A percentile compares a stretch with the other conserved stretches of the same genome.
Evolutionary conservation across 768 basidiomycete species (phyloP).

Genomic region (Russula foetens): DNA sequence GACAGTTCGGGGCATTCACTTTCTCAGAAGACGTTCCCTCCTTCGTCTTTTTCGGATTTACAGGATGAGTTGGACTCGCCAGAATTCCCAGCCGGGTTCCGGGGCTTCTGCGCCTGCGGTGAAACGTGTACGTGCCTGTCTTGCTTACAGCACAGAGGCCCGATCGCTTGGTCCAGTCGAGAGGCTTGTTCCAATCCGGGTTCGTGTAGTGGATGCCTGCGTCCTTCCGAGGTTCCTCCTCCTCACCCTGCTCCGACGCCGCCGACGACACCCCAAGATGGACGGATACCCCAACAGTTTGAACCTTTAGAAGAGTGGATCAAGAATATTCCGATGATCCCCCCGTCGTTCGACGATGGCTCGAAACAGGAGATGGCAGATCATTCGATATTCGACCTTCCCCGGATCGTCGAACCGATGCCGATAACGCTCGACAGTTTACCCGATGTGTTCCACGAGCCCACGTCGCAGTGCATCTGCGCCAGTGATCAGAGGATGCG

Average conservation of each 20-base stretch:
- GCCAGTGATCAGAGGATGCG: background rate
- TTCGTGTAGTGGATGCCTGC: conserved; percentile 15
- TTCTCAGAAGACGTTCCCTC: conserved; percentile 1
- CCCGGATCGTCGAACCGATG: conserved; percentile 16
- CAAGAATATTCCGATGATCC: conserved; percentile 12
- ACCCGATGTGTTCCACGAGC: conserved; percentile 27
- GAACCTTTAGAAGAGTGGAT: conserved; percentile 21
- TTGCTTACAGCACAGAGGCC: conserved; percentile 18
- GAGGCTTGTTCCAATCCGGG: conserved; percentile 12
- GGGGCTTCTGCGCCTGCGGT: conserved; percentile 17
- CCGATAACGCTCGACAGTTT: conserved; percentile 12
- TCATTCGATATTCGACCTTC: conserved; percentile 1
- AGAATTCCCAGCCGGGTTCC: conserved; percentile 11
- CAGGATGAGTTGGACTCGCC: conserved; percentile 11
- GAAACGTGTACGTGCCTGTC: conserved; percentile 15
- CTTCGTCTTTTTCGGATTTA: conserved; percentile 1
- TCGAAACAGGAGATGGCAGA: background rate
- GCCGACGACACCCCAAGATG: conserved; percentile 18
- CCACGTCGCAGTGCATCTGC: conserved; percentile 9
- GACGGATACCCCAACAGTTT: conserved; percentile 13
- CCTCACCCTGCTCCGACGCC: conserved; percentile 19
- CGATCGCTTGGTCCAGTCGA: conserved; percentile 14
- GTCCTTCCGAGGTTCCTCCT: conserved; percentile 8
- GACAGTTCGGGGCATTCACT: conserved; percentile 8
- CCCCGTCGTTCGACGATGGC: conserved; percentile 5